These are phyloP conservation scores for Claviceps spartinae DNA, from an alignment of 2,329 filamentous ascomycete species.

Conservation along the genomic window DNA sequence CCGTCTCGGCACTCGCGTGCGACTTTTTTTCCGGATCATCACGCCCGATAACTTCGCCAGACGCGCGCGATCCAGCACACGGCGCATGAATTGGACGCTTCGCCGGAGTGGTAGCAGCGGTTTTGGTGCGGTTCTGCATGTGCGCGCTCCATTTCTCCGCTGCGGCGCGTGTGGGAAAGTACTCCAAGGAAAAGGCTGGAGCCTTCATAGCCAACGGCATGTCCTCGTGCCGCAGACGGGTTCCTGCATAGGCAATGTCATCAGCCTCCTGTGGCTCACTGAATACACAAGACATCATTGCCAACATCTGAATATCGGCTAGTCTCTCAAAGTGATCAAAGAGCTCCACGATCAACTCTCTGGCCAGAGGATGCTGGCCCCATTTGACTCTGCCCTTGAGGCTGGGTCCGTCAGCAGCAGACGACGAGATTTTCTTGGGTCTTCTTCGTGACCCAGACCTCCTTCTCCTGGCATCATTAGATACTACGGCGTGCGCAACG, in stretches of 20 bases:
- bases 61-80: slow-evolving; percentile 42
- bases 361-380: slow-evolving; percentile 52
- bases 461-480: slow-evolving; percentile 20
- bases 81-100: slow-evolving; percentile 41
- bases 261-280: slow-evolving; percentile 44
- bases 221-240: slow-evolving; percentile 42
- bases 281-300: slow-evolving; percentile 59
- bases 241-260: slow-evolving; percentile 42
- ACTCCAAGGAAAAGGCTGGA: slow-evolving; percentile 52
- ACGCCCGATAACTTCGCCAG: slow-evolving; percentile 38
- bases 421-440: not conserved
- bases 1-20: slow-evolving; percentile 49
- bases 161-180: slow-evolving; percentile 46
- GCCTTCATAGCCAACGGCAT: slow-evolving; percentile 52
- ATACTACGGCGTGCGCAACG: slow-evolving; percentile 49
- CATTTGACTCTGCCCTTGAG: slow-evolving; percentile 52
- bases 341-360: slow-evolving; percentile 46
- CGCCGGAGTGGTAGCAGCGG: slow-evolving; percentile 42
- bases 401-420: slow-evolving; percentile 9
- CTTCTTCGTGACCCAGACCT: not conserved
- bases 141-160: slow-evolving; percentile 44
- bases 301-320: slow-evolving; percentile 56
- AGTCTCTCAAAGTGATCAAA: slow-evolving; percentile 49
- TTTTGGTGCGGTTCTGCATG: slow-evolving; percentile 38
- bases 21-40: slow-evolving; percentile 43